phyloP scores from a whole-genome alignment of 73 alveolate species.

The Durusdinium trenchii region DNA sequence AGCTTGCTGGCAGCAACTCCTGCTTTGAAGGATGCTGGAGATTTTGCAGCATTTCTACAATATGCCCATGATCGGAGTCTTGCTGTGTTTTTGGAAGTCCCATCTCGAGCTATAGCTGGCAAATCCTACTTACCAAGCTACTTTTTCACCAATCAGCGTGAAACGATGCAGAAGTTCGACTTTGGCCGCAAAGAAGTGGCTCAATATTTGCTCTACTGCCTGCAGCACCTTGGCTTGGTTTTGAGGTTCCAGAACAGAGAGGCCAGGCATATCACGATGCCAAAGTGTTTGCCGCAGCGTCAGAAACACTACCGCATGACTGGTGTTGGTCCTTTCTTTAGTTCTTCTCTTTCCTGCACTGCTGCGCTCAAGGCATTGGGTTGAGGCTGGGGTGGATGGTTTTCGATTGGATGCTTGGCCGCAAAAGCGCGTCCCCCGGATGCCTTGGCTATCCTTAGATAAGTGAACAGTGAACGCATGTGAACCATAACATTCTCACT shows the following conservation, averaged over 20 bases:
- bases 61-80: conserved; percentile 48
- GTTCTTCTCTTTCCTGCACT: neutral
- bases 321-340: neutral
- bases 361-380: conserved; percentile 62
- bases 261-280: neutral
- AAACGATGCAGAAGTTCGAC: conserved; percentile 35
- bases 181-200: conserved; percentile 66
- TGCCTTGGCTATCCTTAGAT: neutral
- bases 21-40: conserved; percentile 30
- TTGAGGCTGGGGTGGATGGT: conserved; percentile 81
- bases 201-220: conserved; percentile 52
- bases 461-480: no score
- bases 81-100: conserved; percentile 58
- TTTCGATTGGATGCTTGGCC: conserved; percentile 52
- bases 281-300: neutral
- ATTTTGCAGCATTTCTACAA: conserved; percentile 60
- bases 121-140: conserved; percentile 42
- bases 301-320: neutral
- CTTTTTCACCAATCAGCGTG: conserved; percentile 8
- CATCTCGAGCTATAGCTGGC: conserved; percentile 62
- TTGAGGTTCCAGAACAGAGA: neutral
- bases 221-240: conserved; percentile 25
- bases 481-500: no score
- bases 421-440: neutral
- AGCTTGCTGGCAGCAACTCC: conserved; percentile 78